These are phyloP conservation scores for Colletotrichum neosansevieriae DNA, from an alignment of 2,329 filamentous ascomycete genomes.

Conservation along the genomic window DNA sequence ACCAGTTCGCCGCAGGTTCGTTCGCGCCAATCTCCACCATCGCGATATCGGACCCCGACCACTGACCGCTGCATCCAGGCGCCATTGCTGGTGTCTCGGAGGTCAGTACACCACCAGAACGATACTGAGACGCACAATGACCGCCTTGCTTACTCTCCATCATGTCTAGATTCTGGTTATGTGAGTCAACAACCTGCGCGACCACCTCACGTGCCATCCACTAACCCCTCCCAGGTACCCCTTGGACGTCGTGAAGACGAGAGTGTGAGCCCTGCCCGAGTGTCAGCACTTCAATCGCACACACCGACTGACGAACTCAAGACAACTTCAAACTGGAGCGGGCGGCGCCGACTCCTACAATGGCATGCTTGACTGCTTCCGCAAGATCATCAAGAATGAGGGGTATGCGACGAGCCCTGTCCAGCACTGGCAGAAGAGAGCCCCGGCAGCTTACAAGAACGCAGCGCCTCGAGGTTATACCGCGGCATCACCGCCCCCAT, in stretches of 20 bases:
- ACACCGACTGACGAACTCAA: constrained; percentile 54
- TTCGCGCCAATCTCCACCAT: constrained; percentile 45
- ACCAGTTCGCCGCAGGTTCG: constrained; percentile 93
- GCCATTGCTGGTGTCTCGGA: constrained; percentile 98
- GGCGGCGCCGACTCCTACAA: constrained; percentile 88
- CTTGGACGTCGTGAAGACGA: constrained; percentile 97
- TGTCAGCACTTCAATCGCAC: constrained; percentile 39
- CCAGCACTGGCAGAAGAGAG: neutral
- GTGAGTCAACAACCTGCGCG: constrained; percentile 60
- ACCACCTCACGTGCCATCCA: constrained; percentile 38
- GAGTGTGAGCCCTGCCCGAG: constrained; percentile 76
- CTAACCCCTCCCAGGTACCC: constrained; percentile 79
- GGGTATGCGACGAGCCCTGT: constrained; percentile 69
- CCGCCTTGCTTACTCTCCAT: constrained; percentile 43
- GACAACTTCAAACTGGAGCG: constrained; percentile 86
- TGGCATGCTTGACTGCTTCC: constrained; percentile 98
- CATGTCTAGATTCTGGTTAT: constrained; percentile 84
- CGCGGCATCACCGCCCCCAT: constrained; percentile 96
- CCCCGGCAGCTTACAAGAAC: constrained; percentile 23
- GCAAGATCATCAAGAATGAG: constrained; percentile 96
- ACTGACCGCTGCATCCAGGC: constrained; percentile 61
- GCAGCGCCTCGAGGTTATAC: constrained; percentile 88
- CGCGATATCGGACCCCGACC: constrained; percentile 42
- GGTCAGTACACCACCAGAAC: constrained; percentile 67
- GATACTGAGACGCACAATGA: constrained; percentile 26